Evolutionary conservation across 768 basidiomycete species (phyloP), one percentile per base, ranked within the genome.

Genomic region (Harrya chromipes): DNA sequence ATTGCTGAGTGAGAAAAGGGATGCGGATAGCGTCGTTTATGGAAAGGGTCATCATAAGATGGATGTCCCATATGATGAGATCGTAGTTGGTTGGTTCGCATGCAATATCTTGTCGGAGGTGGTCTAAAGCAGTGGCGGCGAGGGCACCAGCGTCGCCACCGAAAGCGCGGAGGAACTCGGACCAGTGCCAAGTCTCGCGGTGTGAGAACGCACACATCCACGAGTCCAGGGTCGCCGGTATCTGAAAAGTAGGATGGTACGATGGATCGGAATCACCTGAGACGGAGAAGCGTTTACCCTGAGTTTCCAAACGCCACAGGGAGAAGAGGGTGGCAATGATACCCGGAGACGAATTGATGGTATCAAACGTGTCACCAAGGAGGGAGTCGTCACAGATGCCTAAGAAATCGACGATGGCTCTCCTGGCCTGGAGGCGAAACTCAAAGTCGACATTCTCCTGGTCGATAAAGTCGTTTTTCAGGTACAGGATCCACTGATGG

Each of bases 1-100:
- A 60, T 16, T 43, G 46, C 13, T 56, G 62, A 16, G 53, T 57
- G 20, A 66, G 55, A 37, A 67, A 46, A 39, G 59, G 49, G 9
- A 55, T 43, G 23, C 66, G 54, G 40, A 66, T 64, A 8, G 49
- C 13, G 11, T 60, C 49, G 16, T 67, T 59, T 2, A 66, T 23
- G 24, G 65, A 68, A 17, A 66, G 49, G 6, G 46, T 39, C 2
- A 59, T 67, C 37, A 68, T 37, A 19, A 66, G 54, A 43, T 68
- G 65, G 43, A 60, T 59, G 40, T 67, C 64, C 65, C 65, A 67
- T 23, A 62, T 50, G 41, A 68, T 37, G 40, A 59, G 53, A 40
- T 68, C 62, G 46, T 56, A 62, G 40, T 66, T 57, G 40, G 56
- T 47, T 9, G 64, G 57, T 7, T 20, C 20, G 7, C 57, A 57